phyloP scores from a whole-genome alignment of 805 yeast genomes.

The Starmerella vaccinii region DNA sequence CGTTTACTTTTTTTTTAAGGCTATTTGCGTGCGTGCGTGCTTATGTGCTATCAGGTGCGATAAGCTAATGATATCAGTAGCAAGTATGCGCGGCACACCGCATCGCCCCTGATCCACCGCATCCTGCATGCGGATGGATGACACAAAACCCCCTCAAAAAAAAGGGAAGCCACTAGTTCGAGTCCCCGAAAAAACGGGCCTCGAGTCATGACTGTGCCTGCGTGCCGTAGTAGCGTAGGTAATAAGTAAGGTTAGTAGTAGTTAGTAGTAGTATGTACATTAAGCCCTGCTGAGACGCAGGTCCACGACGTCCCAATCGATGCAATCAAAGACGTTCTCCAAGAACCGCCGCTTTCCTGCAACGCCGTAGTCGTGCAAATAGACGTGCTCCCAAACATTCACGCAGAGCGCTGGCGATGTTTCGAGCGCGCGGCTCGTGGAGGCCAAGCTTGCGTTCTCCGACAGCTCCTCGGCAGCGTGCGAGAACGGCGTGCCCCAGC shows the following conservation, averaged over 20 bases:
- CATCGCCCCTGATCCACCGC: too few relatives aligned
- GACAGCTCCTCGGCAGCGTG: conserved; percentile 11
- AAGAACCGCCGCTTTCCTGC: conserved; percentile 62
- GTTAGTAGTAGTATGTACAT: background rate
- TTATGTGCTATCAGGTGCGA: conserved; percentile 6
- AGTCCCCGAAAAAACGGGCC: too few relatives aligned
- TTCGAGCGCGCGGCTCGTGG: conserved; percentile 8
- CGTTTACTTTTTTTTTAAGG: background rate
- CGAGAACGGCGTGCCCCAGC: conserved; percentile 73
- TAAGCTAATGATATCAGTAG: conserved; percentile 4
- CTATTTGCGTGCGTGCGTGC: background rate
- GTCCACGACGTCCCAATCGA: conserved; percentile 58
- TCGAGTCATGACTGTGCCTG: too few relatives aligned
- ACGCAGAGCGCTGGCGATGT: conserved; percentile 55
- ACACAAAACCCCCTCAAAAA: background rate
- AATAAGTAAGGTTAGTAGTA: too few relatives aligned
- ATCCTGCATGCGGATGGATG: too few relatives aligned
- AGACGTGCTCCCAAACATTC: conserved; percentile 81
- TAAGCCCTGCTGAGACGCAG: conserved; percentile 13
- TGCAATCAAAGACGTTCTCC: conserved; percentile 60
- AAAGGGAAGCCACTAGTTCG: too few relatives aligned
- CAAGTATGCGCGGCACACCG: too few relatives aligned
- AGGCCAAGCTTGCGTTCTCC: conserved; percentile 7
- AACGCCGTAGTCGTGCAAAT: conserved; percentile 74
- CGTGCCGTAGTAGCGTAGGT: too few relatives aligned